Base-by-base conservation (phyloP, 371 early-diverging fungal genomes). In the Mycotypha africana region DNA sequence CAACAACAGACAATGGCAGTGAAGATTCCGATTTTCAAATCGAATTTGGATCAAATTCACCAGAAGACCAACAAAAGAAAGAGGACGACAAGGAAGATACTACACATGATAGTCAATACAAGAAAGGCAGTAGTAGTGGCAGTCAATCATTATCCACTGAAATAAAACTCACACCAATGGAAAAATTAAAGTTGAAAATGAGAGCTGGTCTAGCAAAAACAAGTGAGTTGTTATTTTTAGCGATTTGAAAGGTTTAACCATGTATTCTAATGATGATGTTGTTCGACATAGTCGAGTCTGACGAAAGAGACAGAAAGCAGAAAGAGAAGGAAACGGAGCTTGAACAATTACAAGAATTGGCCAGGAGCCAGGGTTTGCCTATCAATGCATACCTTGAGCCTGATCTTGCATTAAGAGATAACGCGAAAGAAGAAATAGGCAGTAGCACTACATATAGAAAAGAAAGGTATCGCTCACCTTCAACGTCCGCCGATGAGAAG, bases 131-230 rank as follows among this genome's bases (percentile, higher is more conserved):
- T 8, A 11, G 5, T 9, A 15, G 15, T 9, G n/a, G 5, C 4
- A 9, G 4, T 4, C 9, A 6, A 33, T 6, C 34, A 33, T 10
- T 31, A n/a, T 19, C 39, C 14, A 48, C 31, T 6, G 57, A 53
- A 32, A 70, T 62, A 40, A 70, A 70, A 33, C 38, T 74, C 33
- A 70, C 68, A n/a, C 74, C 74, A 1, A 70, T 74, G 74, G 74
- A 74, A 26, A 70, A 68, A 47, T 49, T 74, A 8, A 65, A 66
- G 31, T 32, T 70, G 24, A 74, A 64, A 35, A 70, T 74, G 74
- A 56, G 71, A 36, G 62, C 56, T 39, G 70, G 70, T n/a, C 42
- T 74, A 25, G 66, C 67, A 45, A 68, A 66, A 44, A 64, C 62
- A 51, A 74, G 70, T 74, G 57, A 57, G 57, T 14, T 23, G 7